A percentile compares a stretch with the other conserved stretches of the same genome.
Conservation (phyloP, 2,329 filamentous ascomycete species). For the Daldinia eschscholtzii region DNA sequence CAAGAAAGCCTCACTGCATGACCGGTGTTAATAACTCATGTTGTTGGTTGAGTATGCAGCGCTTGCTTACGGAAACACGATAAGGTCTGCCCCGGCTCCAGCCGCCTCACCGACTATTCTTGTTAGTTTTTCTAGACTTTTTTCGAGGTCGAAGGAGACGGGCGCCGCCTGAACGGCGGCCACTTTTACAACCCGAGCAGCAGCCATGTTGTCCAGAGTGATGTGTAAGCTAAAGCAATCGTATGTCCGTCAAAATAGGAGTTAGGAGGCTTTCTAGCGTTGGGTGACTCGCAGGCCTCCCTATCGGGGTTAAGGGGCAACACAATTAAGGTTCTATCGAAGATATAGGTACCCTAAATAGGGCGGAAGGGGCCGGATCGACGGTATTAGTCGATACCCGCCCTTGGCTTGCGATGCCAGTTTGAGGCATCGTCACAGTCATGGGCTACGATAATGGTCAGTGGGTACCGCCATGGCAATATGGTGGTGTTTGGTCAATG, state of each 20-base stretch:
- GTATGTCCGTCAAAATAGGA: slow-evolving; percentile 16
- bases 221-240: slow-evolving; percentile 18
- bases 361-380: slow-evolving; percentile 34
- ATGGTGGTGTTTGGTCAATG: slow-evolving; percentile 35
- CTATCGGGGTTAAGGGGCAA: slow-evolving; percentile 21
- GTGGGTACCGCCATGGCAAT: slow-evolving; percentile 31
- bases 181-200: slow-evolving; percentile 51
- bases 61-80: slow-evolving; percentile 57
- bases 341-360: slow-evolving; percentile 1
- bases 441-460: slow-evolving; percentile 23
- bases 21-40: slow-evolving; percentile 9
- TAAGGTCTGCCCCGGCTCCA: slow-evolving; percentile 54
- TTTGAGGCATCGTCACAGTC: slow-evolving; percentile 1
- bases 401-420: slow-evolving; percentile 24
- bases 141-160: slow-evolving; percentile 55
- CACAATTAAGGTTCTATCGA: slow-evolving; percentile 10
- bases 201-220: slow-evolving; percentile 34
- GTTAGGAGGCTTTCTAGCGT: slow-evolving; percentile 13
- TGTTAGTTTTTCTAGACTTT: slow-evolving; percentile 54
- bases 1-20: slow-evolving; percentile 55
- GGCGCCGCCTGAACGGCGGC: slow-evolving; percentile 58
- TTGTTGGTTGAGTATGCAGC: slow-evolving; percentile 21
- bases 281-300: slow-evolving; percentile 13
- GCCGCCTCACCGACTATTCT: slow-evolving; percentile 54
- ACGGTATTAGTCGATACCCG: slow-evolving; percentile 25